Evolutionary conservation across 2,329 filamentous ascomycete species (phyloP).

Genomic region (Ilyonectria robusta): DNA sequence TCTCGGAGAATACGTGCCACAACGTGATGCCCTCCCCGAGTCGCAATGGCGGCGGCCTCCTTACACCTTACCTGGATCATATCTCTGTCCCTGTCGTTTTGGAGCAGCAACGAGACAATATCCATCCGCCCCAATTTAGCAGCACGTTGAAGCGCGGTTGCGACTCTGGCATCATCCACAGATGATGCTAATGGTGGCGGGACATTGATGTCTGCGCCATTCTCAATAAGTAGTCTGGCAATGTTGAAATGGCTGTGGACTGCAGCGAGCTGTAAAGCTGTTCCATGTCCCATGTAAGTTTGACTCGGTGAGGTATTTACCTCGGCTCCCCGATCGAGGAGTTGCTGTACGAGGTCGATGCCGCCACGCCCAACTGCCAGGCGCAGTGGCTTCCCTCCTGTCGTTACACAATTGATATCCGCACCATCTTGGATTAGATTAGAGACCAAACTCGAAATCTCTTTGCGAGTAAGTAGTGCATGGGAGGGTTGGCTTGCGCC

Average conservation of each 20-base stretch:
- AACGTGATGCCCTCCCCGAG: neutral
- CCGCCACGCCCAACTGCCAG: neutral
- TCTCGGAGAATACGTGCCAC: neutral
- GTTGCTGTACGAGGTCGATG: neutral
- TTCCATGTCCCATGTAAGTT: neutral
- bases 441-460: neutral
- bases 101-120: constrained; percentile 7
- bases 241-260: neutral
- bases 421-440: neutral
- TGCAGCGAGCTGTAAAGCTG: constrained; percentile 7
- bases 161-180: no score
- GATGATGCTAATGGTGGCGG: neutral
- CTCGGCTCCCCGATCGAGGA: neutral
- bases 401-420: neutral
- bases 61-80: neutral
- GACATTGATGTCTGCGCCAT: neutral
- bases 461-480: no score
- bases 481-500: no score
- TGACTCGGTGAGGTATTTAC: neutral
- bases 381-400: neutral
- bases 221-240: neutral
- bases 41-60: neutral
- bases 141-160: neutral
- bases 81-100: neutral
- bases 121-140: neutral